Conservation (phyloP, 805 yeast species). For the Zygosaccharomyces bailii region DNA sequence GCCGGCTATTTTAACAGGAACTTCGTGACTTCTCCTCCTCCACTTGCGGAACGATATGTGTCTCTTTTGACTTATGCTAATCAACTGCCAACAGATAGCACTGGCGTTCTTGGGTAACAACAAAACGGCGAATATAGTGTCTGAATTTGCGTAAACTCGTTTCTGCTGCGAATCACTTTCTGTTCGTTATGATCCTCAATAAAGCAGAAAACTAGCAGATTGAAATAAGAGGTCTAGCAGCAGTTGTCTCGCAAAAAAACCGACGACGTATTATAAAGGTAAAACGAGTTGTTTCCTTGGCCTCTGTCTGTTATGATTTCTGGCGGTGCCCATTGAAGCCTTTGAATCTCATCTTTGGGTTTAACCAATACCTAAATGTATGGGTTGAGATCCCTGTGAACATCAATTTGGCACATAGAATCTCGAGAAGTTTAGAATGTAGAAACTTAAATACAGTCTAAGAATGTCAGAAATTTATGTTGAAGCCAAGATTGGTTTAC, state of each 20-base stretch:
- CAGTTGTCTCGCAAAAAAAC: too few species aligned
- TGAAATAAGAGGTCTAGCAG: too few species aligned
- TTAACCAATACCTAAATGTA: not conserved
- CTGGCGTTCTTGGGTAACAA: slow-evolving; percentile 14
- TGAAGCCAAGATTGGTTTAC: not conserved
- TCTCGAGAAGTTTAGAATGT: not conserved
- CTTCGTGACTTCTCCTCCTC: slow-evolving; percentile 16
- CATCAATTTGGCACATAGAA: not conserved
- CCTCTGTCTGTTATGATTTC: too few species aligned
- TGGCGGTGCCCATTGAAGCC: too few species aligned
- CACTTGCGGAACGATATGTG: slow-evolving; percentile 21
- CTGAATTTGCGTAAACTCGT: not conserved
- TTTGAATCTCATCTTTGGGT: not conserved
- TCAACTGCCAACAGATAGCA: slow-evolving; percentile 9
- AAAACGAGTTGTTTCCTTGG: too few species aligned
- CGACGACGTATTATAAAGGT: too few species aligned
- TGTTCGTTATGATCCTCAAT: not conserved
- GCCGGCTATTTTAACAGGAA: slow-evolving; percentile 13
- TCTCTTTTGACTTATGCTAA: slow-evolving; percentile 14
- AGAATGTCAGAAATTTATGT: not conserved
- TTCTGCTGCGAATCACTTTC: not conserved
- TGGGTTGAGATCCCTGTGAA: not conserved
- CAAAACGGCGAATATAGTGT: slow-evolving; percentile 23
- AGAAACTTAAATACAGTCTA: not conserved
- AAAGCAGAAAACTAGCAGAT: too few species aligned